phyloP scores from a whole-genome alignment of 1,284 basidiomycete species.

The Rhodotorula mucilaginosa region DNA sequence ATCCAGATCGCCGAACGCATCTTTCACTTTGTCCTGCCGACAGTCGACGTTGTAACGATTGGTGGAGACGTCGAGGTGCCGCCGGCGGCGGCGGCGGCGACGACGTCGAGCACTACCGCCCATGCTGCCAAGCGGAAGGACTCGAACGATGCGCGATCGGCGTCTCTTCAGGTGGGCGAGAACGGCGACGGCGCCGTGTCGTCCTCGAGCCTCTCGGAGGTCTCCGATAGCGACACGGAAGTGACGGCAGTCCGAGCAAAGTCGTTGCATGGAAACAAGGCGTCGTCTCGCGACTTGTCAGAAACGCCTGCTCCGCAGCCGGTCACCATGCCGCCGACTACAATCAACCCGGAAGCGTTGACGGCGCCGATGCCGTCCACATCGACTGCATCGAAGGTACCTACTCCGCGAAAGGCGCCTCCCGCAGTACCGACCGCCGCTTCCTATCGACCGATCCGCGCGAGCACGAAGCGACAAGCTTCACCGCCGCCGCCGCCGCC shows the following conservation, averaged over 20 bases:
- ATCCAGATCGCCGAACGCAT: constrained; percentile 98
- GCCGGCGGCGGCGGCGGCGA: neutral
- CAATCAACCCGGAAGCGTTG: neutral
- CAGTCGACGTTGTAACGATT: constrained; percentile 15
- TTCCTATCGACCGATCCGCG: neutral
- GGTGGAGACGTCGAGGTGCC: constrained; percentile 1
- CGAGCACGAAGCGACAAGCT: neutral
- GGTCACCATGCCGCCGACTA: neutral
- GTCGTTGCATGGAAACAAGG: neutral
- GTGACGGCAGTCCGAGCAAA: neutral
- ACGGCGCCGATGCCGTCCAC: neutral
- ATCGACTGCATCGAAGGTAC: neutral
- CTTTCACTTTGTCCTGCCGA: constrained; percentile 65
- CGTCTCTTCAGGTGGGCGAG: too few species aligned
- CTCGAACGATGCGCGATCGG: neutral
- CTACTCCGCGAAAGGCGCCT: neutral
- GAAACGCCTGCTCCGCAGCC: neutral
- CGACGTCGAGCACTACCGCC: neutral
- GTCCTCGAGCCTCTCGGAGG: constrained; percentile 27
- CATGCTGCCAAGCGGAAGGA: neutral
- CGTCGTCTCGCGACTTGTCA: neutral
- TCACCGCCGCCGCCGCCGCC: neutral
- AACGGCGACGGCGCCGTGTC: neutral
- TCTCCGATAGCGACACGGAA: constrained; percentile 21
- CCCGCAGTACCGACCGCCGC: neutral